Conservation (phyloP, 2,329 filamentous ascomycete genomes). For the Colletotrichum costaricense region DNA sequence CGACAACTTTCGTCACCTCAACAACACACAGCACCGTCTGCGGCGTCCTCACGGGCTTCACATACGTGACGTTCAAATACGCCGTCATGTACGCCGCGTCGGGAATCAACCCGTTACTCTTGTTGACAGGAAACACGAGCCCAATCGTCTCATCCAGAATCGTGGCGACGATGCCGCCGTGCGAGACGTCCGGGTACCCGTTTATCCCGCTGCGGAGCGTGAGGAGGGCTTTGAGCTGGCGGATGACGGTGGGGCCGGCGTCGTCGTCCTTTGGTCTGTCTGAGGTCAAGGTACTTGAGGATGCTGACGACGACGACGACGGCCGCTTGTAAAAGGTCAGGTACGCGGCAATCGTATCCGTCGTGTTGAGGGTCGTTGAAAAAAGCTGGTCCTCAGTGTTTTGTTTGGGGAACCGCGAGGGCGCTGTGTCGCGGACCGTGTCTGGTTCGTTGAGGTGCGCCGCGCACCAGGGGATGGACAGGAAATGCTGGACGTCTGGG, state of each 20-base stretch:
- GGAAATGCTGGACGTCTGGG: slow-evolving; percentile 44
- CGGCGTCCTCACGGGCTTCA: slow-evolving; percentile 46
- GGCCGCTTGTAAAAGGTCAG: slow-evolving; percentile 47
- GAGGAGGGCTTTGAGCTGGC: slow-evolving; percentile 45
- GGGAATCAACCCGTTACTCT: slow-evolving; percentile 43
- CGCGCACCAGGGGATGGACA: slow-evolving; percentile 50
- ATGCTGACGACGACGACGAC: not conserved
- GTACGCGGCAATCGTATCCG: slow-evolving; percentile 46
- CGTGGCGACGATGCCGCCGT: slow-evolving; percentile 51
- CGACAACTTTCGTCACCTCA: slow-evolving; percentile 45
- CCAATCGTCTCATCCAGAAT: slow-evolving; percentile 53
- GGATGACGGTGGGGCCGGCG: slow-evolving; percentile 41
- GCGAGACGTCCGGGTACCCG: slow-evolving; percentile 46
- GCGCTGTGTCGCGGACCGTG: slow-evolving; percentile 46
- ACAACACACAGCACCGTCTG: slow-evolving; percentile 46
- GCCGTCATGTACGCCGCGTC: slow-evolving; percentile 47
- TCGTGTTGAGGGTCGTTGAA: slow-evolving; percentile 44
- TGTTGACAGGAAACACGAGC: slow-evolving; percentile 49
- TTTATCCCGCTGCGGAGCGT: slow-evolving; percentile 47
- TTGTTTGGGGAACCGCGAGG: slow-evolving; percentile 45
- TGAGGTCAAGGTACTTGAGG: not conserved
- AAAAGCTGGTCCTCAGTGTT: slow-evolving; percentile 47
- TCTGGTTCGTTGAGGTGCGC: slow-evolving; percentile 42
- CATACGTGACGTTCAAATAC: slow-evolving; percentile 47
- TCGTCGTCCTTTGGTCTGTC: slow-evolving; percentile 1